Conservation (phyloP, 495 filamentous ascomycete species). For the Wilcoxina mikolae region DNA sequence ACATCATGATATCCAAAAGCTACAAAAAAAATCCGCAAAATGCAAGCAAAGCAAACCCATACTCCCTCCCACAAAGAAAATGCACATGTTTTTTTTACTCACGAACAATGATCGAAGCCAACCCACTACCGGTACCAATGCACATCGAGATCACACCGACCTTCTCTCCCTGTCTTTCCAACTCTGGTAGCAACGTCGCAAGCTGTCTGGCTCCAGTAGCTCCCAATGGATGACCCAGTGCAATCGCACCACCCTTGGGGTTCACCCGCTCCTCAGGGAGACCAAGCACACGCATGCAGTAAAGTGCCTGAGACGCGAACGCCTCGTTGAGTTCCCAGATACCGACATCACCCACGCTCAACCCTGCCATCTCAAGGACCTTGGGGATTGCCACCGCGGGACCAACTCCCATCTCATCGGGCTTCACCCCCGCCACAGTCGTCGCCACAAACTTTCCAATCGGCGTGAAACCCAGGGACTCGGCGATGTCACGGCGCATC, state of each 20-base stretch:
- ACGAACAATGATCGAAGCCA: constrained; percentile 84
- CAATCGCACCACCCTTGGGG: constrained; percentile 85
- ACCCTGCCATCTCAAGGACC: constrained; percentile 49
- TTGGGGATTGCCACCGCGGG: constrained; percentile 76
- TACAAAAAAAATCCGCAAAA: neutral
- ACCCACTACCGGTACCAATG: constrained; percentile 87
- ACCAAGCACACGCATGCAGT: constrained; percentile 62
- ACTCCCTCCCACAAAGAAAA: too few species aligned
- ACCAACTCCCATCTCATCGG: constrained; percentile 89
- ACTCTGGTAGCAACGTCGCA: constrained; percentile 55
- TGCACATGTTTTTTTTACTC: constrained; percentile 55
- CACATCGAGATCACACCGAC: constrained; percentile 50
- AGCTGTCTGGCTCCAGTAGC: constrained; percentile 76
- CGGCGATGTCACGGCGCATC: constrained; percentile 73
- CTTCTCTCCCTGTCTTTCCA: constrained; percentile 42
- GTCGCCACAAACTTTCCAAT: constrained; percentile 68
- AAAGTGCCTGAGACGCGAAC: constrained; percentile 76
- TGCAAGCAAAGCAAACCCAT: neutral
- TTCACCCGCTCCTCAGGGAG: constrained; percentile 46
- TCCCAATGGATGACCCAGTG: constrained; percentile 83
- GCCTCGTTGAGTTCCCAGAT: constrained; percentile 98
- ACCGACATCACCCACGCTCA: constrained; percentile 53
- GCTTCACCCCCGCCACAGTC: constrained; percentile 56
- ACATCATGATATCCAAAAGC: neutral
- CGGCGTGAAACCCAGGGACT: constrained; percentile 56